These are phyloP conservation scores for Cadophora malorum DNA, from an alignment of 2,329 filamentous ascomycete genomes.

Conservation along the genomic window DNA sequence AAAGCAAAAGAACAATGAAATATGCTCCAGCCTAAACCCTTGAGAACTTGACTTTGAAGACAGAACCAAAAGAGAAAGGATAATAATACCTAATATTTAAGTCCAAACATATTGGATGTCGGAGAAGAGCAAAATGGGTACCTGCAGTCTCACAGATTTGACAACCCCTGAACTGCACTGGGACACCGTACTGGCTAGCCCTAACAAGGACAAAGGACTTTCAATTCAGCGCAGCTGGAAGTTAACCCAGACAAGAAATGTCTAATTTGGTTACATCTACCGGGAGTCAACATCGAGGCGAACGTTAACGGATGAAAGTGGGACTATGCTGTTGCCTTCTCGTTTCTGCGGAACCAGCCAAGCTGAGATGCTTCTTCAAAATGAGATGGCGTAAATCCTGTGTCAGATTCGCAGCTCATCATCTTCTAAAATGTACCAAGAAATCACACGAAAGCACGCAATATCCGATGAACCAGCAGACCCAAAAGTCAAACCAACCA, in stretches of 20 bases:
- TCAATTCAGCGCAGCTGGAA: not conserved
- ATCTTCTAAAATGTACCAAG: not conserved
- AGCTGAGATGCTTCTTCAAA: not conserved
- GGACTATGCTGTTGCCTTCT: too few species aligned
- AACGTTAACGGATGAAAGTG: not conserved
- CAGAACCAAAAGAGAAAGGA: too few species aligned
- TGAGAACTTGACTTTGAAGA: too few species aligned
- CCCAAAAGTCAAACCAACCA: too few species aligned
- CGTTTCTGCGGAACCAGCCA: too few species aligned
- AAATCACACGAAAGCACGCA: not conserved
- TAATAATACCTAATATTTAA: too few species aligned
- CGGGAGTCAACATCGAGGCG: not conserved
- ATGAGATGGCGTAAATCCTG: too few species aligned
- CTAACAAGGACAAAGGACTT: not conserved
- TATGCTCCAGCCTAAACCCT: too few species aligned
- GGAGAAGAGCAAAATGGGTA: too few species aligned
- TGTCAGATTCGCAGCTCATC: too few species aligned
- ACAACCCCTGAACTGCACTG: not conserved
- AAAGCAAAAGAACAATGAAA: too few species aligned
- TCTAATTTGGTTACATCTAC: not conserved
- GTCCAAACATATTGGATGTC: too few species aligned
- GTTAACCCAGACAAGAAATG: not conserved
- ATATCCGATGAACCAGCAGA: not conserved
- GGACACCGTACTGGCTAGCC: not conserved
- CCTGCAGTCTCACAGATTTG: not conserved